Conservation (phyloP, 768 basidiomycete genomes). For the Leccinellum albellum region DNA sequence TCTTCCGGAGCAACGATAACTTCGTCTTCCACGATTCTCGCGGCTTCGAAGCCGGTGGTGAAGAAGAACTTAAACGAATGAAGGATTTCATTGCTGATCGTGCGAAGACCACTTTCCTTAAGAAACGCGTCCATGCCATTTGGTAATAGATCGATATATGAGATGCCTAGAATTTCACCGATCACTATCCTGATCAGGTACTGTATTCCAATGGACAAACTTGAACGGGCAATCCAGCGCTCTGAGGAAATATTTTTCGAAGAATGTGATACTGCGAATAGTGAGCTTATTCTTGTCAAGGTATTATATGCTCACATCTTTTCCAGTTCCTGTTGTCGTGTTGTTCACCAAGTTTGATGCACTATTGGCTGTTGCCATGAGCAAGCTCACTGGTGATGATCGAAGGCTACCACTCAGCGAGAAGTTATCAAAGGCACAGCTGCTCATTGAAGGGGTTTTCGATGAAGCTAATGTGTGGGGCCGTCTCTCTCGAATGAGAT, state of each 20-base stretch:
- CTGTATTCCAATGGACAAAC: not conserved
- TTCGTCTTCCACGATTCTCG: too few species aligned
- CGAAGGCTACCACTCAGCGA: not conserved
- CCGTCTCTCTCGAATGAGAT: not conserved
- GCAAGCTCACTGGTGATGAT: not conserved
- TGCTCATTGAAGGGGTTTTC: not conserved
- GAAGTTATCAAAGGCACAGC: not conserved
- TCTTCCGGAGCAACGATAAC: too few species aligned
- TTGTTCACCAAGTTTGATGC: not conserved
- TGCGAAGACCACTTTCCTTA: too few species aligned
- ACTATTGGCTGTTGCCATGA: not conserved
- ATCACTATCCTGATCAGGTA: not conserved
- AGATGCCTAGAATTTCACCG: too few species aligned
- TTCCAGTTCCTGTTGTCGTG: not conserved
- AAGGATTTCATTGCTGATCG: too few species aligned
- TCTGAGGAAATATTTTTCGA: not conserved
- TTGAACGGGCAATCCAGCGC: not conserved
- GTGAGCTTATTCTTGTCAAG: not conserved
- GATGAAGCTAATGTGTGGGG: not conserved
- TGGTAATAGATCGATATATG: too few species aligned
- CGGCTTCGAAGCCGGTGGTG: too few species aligned
- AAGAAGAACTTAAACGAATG: too few species aligned
- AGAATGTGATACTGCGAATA: not conserved
- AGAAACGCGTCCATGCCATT: too few species aligned
- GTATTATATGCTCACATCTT: not conserved